Base-by-base conservation (phyloP, 805 yeast genomes). In the Schwanniomyces occidentalis region DNA sequence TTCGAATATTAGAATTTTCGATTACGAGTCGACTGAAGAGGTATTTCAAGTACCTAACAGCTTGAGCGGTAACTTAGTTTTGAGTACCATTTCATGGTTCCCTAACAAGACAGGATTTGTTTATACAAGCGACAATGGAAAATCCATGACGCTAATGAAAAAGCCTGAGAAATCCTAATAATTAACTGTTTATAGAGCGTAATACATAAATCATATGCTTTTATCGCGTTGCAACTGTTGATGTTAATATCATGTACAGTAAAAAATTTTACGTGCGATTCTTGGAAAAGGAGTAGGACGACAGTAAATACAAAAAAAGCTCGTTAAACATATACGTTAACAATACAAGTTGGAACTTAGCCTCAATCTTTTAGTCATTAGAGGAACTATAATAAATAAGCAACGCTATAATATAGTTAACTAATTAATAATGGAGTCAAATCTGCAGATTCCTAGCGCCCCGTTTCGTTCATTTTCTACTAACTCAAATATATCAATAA, bases 1-100 rank as follows among this genome's bases (percentile, higher is more conserved):
- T n/a, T 52, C 61, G n/a, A 63, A 69, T 32, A 54, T 68, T 4
- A 62, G 56, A 14, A 58, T 78, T 9, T 72, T 54, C 27, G 70
- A 69, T 25, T 49, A 48, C 12, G 59, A 50, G 2, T 38, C 58
- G 0, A 38, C 49, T 6, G 51, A 49, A 15, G 56, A 58, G 32
- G 52, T 65, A 27, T 55, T 47, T 41, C 69, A 56, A 42, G 49
- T 55, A 4, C 55, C 57, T 3, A 56, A 58, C 31, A 55, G 63
- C 38, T 31, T 34, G 7, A 45, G 52, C 22, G 68, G 68, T 3
- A 53, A 48, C 25, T 38, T 48, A 35, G 58, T 56, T 10, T 49
- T 55, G 30, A 44, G 64, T 5, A 34, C 32, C n/a, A 49, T 61
- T 15, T 42, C 37, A 9, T 66, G 71, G 71, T 54, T 55, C 27